Conservation (phyloP, 768 basidiomycete species). For the Tulasnella sp. region DNA sequence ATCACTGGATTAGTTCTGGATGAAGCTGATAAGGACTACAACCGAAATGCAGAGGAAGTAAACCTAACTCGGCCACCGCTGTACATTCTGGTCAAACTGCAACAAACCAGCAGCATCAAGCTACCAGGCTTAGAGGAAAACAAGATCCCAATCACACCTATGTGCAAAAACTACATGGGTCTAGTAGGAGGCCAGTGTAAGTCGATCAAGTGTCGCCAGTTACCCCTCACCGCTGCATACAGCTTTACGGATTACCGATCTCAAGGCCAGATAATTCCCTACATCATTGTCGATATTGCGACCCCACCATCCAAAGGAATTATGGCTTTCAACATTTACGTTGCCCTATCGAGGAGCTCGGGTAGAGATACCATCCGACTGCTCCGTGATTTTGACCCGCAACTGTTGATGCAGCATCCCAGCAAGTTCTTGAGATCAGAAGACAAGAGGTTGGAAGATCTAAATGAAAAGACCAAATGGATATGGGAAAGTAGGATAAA, state of each 20-base stretch:
- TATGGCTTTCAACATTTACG: conserved; percentile 29
- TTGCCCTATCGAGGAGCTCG: conserved; percentile 28
- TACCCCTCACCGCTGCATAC: no score
- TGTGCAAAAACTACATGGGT: conserved; percentile 19
- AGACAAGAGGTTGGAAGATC: conserved; percentile 18
- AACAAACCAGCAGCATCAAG: conserved; percentile 19
- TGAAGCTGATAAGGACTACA: conserved; percentile 26
- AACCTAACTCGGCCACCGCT: conserved; percentile 23
- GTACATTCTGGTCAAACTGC: conserved; percentile 22
- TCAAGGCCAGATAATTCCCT: conserved; percentile 14
- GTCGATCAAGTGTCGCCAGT: no score
- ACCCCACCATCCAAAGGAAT: conserved; percentile 23
- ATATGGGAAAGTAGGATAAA: no score
- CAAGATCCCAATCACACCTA: conserved; percentile 27
- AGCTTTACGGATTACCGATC: conserved; percentile 18
- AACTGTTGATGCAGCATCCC: conserved; percentile 23
- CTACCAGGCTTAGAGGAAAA: conserved; percentile 24
- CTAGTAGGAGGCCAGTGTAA: conserved; percentile 6
- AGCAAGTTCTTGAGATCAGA: conserved; percentile 18
- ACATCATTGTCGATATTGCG: conserved; percentile 29
- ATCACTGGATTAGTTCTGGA: conserved; percentile 28
- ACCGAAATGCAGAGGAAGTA: conserved; percentile 9
- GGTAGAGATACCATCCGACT: conserved; percentile 25
- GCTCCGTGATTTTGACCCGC: conserved; percentile 25
- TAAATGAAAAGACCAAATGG: conserved; percentile 14